Base-by-base conservation (phyloP, 345 rosid species). In the Dovyalis caffra region DNA sequence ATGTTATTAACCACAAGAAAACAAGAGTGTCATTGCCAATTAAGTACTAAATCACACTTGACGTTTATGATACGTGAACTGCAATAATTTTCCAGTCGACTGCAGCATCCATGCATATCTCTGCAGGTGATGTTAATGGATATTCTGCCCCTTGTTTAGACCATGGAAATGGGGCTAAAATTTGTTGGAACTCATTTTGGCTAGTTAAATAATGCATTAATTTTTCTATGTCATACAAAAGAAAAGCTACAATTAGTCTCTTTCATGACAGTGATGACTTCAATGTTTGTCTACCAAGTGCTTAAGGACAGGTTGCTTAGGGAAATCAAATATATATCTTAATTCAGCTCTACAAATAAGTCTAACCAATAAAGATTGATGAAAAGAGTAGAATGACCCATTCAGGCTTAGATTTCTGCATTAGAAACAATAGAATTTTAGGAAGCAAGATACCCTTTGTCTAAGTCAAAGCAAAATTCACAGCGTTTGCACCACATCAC, bases 201-300 rank as follows among this genome's bases (percentile, higher is more conserved):
- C 15, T 66, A 33, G 14, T 74, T 69, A 40, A 49, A 51, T 49
- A 32, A 70, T 61, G 25, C 37, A 47, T 69, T 32, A 20, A 66
- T 45, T 5, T 35, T 47, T 74, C 21, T 18, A 21, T 49, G 10
- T 49, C 53, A 64, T 33, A 49, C 58, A 35, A 72, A 26, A 35
- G 23, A 61, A 70, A 77, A 15, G 28, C 35, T 61, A 66, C 63
- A 78, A 66, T 15, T 47, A 70, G 86, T 85, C 77, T 10, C 78
- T 78, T 72, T 82, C 83, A 76, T 34, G 77, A 29, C 40, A 45
- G 68, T 34, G 77, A 78, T 80, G 75, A 75, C 47, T 74, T 66
- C 80, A 15, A 78, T 64, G 81, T 23, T 10, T 62, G 56, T 47
- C 31, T 64, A 4, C 31, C 40, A 16, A 10, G 40, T 35, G 16